A percentile compares a stretch with the other conserved stretches of the same genome.
Conservation (phyloP, 2,329 filamentous ascomycete genomes). For the Aureobasidium sp. region DNA sequence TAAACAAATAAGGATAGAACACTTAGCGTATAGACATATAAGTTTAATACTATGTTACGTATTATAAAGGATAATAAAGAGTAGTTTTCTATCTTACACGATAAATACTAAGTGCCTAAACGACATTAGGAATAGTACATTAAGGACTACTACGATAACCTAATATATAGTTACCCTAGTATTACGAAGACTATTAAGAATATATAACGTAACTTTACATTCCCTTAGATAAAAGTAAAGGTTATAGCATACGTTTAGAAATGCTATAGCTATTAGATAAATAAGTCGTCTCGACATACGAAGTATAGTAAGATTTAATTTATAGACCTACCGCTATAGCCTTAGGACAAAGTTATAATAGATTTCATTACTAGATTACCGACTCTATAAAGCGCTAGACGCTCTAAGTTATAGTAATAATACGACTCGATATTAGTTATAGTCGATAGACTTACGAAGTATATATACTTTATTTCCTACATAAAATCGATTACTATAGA, state of each 20-base stretch:
- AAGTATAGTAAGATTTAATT: slow-evolving; percentile 9
- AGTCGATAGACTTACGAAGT: slow-evolving; percentile 22
- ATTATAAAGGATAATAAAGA: slow-evolving; percentile 14
- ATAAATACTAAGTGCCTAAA: slow-evolving; percentile 6
- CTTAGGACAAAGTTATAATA: slow-evolving; percentile 20
- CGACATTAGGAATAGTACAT: slow-evolving; percentile 7
- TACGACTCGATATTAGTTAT: slow-evolving; percentile 23
- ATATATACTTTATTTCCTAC: slow-evolving; percentile 18
- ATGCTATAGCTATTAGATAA: slow-evolving; percentile 9
- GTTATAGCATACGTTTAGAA: slow-evolving; percentile 13
- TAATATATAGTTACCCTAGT: background rate
- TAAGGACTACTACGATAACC: background rate
- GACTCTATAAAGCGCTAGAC: slow-evolving; percentile 4
- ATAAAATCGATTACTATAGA: slow-evolving; percentile 18
- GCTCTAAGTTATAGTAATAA: background rate
- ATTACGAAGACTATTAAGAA: background rate
- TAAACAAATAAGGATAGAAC: slow-evolving; percentile 16
- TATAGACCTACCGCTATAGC: background rate
- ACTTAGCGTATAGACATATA: slow-evolving; percentile 14
- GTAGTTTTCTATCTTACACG: background rate
- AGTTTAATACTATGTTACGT: slow-evolving; percentile 5
- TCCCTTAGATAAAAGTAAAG: slow-evolving; percentile 2
- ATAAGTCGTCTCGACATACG: slow-evolving; percentile 1
- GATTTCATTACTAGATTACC: slow-evolving; percentile 25
- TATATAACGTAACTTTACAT: slow-evolving; percentile 8